A percentile compares a stretch with the other conserved stretches of the same genome.
phyloP scores from a whole-genome alignment of 1,284 basidiomycete species.

The Ceratobasidium sp. region DNA sequence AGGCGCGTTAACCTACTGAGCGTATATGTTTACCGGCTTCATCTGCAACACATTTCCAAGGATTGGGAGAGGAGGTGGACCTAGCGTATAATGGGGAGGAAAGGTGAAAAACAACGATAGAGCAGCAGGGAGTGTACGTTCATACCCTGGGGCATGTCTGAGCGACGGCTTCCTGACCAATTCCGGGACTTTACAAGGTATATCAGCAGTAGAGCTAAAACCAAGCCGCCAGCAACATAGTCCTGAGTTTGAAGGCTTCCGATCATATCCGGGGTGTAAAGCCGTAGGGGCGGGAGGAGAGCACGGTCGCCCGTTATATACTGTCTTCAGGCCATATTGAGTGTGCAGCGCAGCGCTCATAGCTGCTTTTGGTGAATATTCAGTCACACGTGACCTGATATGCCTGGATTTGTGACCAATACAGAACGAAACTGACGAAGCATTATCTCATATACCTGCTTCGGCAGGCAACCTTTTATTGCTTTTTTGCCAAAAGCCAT shows the following conservation, averaged over 20 bases:
- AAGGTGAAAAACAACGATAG: background rate
- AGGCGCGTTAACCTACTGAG: constrained; percentile 3
- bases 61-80: constrained; percentile 15
- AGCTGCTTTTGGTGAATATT: too few species aligned
- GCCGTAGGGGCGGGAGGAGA: background rate
- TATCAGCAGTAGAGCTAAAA: background rate
- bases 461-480: too few species aligned
- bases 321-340: background rate
- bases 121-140: background rate
- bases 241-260: background rate
- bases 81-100: background rate
- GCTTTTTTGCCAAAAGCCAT: too few species aligned
- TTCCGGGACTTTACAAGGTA: constrained; percentile 4
- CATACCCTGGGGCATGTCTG: constrained; percentile 25
- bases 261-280: background rate
- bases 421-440: too few species aligned
- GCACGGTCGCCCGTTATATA: too few species aligned
- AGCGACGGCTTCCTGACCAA: constrained; percentile 30
- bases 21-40: constrained; percentile 22
- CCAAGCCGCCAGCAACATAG: background rate
- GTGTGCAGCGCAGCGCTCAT: too few species aligned
- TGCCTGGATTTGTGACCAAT: too few species aligned
- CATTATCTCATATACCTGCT: too few species aligned
- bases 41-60: constrained; percentile 22
- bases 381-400: too few species aligned